Evolutionary conservation across 768 basidiomycete genomes (phyloP).

Genomic region (Kondoa malvinella): DNA sequence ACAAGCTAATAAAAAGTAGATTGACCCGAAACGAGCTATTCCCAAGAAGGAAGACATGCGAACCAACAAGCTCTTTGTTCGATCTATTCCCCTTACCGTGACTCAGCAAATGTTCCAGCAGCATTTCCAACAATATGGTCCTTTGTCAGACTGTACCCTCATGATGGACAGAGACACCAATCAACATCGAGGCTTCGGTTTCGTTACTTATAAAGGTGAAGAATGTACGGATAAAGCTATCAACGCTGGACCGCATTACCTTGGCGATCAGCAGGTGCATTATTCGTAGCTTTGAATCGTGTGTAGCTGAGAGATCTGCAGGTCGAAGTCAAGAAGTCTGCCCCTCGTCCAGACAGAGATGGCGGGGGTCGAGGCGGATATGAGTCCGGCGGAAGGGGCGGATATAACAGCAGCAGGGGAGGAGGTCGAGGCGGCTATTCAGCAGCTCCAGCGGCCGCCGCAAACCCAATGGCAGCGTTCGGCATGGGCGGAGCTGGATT

Average conservation of each 20-base stretch:
- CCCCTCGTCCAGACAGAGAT: conserved; percentile 87
- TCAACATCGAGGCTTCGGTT: conserved; percentile 91
- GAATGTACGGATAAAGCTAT: conserved; percentile 79
- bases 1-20: conserved; percentile 39
- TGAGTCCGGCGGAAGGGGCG: conserved; percentile 9
- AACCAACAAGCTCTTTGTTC: conserved; percentile 70
- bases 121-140: conserved; percentile 85
- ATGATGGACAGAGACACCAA: conserved; percentile 96
- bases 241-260: conserved; percentile 69
- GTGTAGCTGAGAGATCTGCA: background rate
- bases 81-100: conserved; percentile 75
- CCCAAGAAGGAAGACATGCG: conserved; percentile 90
- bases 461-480: background rate
- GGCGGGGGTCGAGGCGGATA: conserved; percentile 35
- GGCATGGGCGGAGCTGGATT: conserved; percentile 34
- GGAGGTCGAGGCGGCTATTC: conserved; percentile 12
- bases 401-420: too few relatives aligned
- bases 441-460: conserved; percentile 8
- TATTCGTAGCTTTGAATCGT: conserved; percentile 6
- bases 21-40: conserved; percentile 98
- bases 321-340: conserved; percentile 1
- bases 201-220: conserved; percentile 78
- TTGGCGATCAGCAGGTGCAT: conserved; percentile 85
- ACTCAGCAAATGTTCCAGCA: conserved; percentile 84
- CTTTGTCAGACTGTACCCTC: conserved; percentile 91